Base-by-base conservation (phyloP, 2,329 filamentous ascomycete species). In the Whalleya microplaca region DNA sequence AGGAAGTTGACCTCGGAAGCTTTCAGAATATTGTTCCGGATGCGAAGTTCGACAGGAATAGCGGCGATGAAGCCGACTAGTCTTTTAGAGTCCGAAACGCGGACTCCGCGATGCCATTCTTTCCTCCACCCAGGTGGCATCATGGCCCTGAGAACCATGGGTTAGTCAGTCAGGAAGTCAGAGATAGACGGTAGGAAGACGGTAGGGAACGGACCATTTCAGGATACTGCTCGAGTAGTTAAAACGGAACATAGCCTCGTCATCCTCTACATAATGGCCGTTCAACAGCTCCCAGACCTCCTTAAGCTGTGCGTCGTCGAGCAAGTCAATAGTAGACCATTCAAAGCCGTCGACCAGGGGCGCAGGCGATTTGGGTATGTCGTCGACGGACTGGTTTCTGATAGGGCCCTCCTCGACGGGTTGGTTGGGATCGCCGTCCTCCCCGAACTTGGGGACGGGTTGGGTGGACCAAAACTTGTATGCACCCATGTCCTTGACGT, bases 381-480 rank as follows among this genome's bases (percentile, higher is more conserved):
- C 82, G 32, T 92, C 91, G 16, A 90, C 83, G 57, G 89, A 88
- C 68, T 94, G 90, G 18, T 87, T 78, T 76, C 88, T 90, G 71
- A 99, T 90, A 0, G 93, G 92, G 0, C 95, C 95, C 68, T 98
- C 93, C 61, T 86, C 80, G 47, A 86, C 69, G 40, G 76, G 71
- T 61, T 81, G 77, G 56, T 80, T 76, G 49, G 83, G 77, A 46
- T 80, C 76, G 14, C 69, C 66, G 56, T 80, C 74, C 72, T 87
- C 79, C 67, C 84, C 88, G 70, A 98, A 96, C 69, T 88, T 88
- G 48, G 91, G 90, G 56, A 99, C 95, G 0, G 95, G 95, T 75
- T 99, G 95, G 45, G 95, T 99, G 74, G 92, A 88, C 95, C 95
- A 99, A 79, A 99, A 99, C 76, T 96, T 97, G 82, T 98, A 97